A percentile compares a stretch with the other conserved stretches of the same genome.
Conservation (phyloP, 1,284 basidiomycete genomes). For the Sparassis latifolia region DNA sequence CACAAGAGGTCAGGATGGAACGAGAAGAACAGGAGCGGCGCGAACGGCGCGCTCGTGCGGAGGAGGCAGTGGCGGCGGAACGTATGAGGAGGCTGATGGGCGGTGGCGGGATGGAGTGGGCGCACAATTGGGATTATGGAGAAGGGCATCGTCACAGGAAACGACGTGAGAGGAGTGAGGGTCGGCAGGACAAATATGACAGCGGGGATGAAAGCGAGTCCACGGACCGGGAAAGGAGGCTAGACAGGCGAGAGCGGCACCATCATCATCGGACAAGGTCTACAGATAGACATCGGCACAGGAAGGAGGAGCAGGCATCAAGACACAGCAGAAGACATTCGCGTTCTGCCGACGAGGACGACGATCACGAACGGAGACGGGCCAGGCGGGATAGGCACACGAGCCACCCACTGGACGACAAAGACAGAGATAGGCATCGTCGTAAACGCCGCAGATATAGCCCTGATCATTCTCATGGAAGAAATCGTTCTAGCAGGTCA, state of each 20-base stretch:
- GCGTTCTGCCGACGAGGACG: conserved; percentile 3
- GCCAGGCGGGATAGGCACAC: conserved; percentile 18
- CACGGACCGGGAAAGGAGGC: conserved; percentile 5
- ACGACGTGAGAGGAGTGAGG: conserved; percentile 31
- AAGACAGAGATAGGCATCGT: conserved; percentile 17
- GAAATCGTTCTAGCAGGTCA: conserved; percentile 5
- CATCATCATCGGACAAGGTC: conserved; percentile 12
- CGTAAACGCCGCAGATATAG: conserved; percentile 10
- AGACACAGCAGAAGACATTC: neutral
- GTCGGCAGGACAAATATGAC: conserved; percentile 36
- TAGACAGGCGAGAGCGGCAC: conserved; percentile 4
- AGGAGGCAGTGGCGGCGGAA: conserved; percentile 64
- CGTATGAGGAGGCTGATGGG: conserved; percentile 40
- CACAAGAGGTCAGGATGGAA: conserved; percentile 62
- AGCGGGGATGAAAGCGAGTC: conserved; percentile 11
- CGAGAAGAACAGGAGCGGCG: conserved; percentile 55
- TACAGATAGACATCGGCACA: neutral
- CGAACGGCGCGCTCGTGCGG: conserved; percentile 55
- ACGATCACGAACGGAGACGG: conserved; percentile 13
- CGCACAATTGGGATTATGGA: conserved; percentile 22
- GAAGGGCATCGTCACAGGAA: conserved; percentile 21
- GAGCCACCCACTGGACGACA: conserved; percentile 12
- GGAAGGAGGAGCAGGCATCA: neutral
- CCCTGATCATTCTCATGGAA: neutral
- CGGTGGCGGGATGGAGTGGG: conserved; percentile 24